Base-by-base conservation (phyloP, 2,329 filamentous ascomycete species). In the Fusarium albidum region DNA sequence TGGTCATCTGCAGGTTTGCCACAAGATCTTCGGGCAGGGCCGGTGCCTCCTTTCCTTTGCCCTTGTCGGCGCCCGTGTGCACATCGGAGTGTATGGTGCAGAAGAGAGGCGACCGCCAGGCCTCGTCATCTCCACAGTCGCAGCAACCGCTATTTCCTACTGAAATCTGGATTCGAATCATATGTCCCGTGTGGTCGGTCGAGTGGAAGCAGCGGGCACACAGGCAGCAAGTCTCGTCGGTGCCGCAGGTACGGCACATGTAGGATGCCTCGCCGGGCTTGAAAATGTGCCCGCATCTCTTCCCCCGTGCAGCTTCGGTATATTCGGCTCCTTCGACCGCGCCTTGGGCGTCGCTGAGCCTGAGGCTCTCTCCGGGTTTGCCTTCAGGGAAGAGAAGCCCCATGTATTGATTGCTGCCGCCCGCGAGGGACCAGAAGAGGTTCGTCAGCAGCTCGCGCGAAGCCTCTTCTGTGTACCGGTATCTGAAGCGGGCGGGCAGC, bases 281-380 rank as follows among this genome's bases (percentile, higher is more conserved):
- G 82, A 99, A 96, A 58, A 99, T 98, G 77, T 99, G 96, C 5
- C 95, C 96, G 72, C 95, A 99, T 39, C 92, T 88, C 74, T 96
- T 96, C 49, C 96, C 95, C 63, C 92, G 86, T 12, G 95, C 95
- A 7, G 90, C 89, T 63, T 94, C 90, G 15, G 92, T 95, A 71
- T 98, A 99, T 73, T 99, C 96, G 27, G 94, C 92, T 10, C 95
- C 94, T 69, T 96, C 92, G 52, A 92, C 82, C n/a, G 91, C 91
- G 14, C 93, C 94, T 71, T 99, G 96, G 13, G 93, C 93, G 65
- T 91, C 87, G 56, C 89, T 85, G 32, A 99, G 79, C 73, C 90
- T 95, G 82, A 93, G 89, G 38, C 77, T 77, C n/a, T 79, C 74
- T 25, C 80, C 77, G 9, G 88, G 84, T 33, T 81, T 82, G 11